These are phyloP conservation scores for Chlorophyllum brunneum DNA, from an alignment of 768 basidiomycete genomes.

Conservation along the genomic window DNA sequence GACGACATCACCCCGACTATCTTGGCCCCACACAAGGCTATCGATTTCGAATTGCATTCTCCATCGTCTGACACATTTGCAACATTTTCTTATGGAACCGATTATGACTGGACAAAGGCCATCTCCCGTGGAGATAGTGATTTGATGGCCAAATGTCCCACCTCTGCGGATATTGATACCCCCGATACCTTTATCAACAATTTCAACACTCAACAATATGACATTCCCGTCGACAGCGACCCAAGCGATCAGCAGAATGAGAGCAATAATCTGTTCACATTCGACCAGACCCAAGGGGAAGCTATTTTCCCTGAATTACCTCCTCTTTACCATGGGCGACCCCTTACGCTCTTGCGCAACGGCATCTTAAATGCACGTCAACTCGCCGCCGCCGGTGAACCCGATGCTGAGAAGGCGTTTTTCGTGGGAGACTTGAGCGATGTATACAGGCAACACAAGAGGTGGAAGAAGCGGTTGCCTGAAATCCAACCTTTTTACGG, in stretches of 20 bases:
- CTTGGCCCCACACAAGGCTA: background rate
- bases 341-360: slow-evolving; percentile 69
- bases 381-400: slow-evolving; percentile 46
- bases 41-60: slow-evolving; percentile 1
- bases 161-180: slow-evolving; percentile 17
- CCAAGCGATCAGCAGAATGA: slow-evolving; percentile 34
- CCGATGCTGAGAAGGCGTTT: slow-evolving; percentile 89
- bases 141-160: slow-evolving; percentile 22
- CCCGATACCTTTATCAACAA: slow-evolving; percentile 16
- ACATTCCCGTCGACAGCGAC: slow-evolving; percentile 32
- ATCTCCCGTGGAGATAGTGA: slow-evolving; percentile 10
- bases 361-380: slow-evolving; percentile 68
- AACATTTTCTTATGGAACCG: slow-evolving; percentile 3
- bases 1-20: background rate
- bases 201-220: slow-evolving; percentile 23
- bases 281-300: slow-evolving; percentile 30
- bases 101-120: slow-evolving; percentile 1
- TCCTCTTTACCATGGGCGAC: slow-evolving; percentile 62
- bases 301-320: slow-evolving; percentile 60
- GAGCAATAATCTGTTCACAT: slow-evolving; percentile 16
- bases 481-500: slow-evolving; percentile 95
- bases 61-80: slow-evolving; percentile 4
- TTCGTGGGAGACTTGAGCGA: slow-evolving; percentile 92
- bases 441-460: slow-evolving; percentile 79
- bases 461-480: slow-evolving; percentile 76